These are phyloP conservation scores for Syzygium aromaticum DNA, from an alignment of 345 rosid genomes.

Conservation along the genomic window DNA sequence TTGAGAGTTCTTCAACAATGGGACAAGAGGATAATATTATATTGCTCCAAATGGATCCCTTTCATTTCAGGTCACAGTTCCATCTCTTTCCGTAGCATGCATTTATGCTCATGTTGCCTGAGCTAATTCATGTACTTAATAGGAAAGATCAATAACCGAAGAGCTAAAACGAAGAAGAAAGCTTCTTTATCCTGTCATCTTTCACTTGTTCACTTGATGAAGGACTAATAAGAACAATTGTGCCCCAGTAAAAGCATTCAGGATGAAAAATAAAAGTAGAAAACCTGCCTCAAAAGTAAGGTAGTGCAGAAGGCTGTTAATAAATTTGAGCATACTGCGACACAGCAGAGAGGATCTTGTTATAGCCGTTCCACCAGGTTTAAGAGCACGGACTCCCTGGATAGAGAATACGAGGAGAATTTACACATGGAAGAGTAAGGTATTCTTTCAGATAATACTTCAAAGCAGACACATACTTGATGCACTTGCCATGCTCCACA, in stretches of 20 bases:
- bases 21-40: background rate
- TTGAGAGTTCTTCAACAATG: background rate
- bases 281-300: constrained; percentile 92
- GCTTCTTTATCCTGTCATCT: background rate
- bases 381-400: constrained; percentile 79
- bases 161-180: background rate
- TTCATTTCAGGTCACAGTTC: background rate
- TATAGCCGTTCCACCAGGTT: constrained; percentile 66
- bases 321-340: constrained; percentile 95
- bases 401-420: constrained; percentile 8
- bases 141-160: background rate
- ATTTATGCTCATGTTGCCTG: background rate
- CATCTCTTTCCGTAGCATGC: background rate
- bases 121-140: background rate
- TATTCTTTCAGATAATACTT: background rate
- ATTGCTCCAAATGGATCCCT: background rate
- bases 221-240: background rate
- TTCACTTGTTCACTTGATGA: background rate
- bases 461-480: constrained; percentile 46
- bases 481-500: constrained; percentile 97
- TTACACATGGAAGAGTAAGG: background rate
- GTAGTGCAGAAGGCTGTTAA: constrained; percentile 90
- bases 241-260: background rate
- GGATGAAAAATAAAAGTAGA: background rate
- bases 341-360: constrained; percentile 89